Evolutionary conservation across 805 yeast genomes (phyloP).

Genomic region (Cyberlindnera mississippiensis): DNA sequence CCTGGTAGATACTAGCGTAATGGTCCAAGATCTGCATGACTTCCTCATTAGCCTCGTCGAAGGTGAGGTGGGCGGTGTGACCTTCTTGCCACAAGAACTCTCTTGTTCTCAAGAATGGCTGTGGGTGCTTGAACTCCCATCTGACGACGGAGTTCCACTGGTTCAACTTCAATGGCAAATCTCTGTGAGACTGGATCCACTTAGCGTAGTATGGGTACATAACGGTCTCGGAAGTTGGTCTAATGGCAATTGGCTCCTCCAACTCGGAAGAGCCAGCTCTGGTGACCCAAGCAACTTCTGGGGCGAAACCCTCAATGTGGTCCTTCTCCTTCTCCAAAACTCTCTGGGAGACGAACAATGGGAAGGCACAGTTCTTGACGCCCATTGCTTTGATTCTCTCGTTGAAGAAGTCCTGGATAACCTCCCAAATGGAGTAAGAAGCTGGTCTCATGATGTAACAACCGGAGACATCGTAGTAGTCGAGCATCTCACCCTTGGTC

Average conservation of each 20-base stretch:
- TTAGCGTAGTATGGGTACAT: constrained; percentile 99
- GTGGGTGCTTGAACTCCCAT: constrained; percentile 99
- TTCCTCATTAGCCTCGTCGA: constrained; percentile 76
- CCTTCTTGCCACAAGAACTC: constrained; percentile 99
- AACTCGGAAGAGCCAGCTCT: constrained; percentile 90
- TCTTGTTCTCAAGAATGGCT: constrained; percentile 97
- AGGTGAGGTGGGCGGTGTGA: constrained; percentile 92
- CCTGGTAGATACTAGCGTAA: constrained; percentile 82
- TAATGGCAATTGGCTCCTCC: constrained; percentile 97
- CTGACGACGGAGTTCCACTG: constrained; percentile 99
- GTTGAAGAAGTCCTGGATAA: constrained; percentile 86
- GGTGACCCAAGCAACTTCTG: constrained; percentile 99
- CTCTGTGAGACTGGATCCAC: constrained; percentile 98
- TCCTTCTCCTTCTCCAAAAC: constrained; percentile 97
- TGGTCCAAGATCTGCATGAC: constrained; percentile 81
- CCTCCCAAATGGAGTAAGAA: constrained; percentile 93
- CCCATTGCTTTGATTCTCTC: constrained; percentile 77
- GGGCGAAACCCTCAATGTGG: constrained; percentile 98
- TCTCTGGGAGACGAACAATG: constrained; percentile 92
- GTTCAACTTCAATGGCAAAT: constrained; percentile 90
- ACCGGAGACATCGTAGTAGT: constrained; percentile 97
- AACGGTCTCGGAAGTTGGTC: constrained; percentile 99
- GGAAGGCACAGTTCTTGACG: constrained; percentile 94
- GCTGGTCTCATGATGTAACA: constrained; percentile 97
- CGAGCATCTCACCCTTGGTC: constrained; percentile 97